phyloP scores from a whole-genome alignment of 2,329 filamentous ascomycete genomes.

The Ophiostoma ips region DNA sequence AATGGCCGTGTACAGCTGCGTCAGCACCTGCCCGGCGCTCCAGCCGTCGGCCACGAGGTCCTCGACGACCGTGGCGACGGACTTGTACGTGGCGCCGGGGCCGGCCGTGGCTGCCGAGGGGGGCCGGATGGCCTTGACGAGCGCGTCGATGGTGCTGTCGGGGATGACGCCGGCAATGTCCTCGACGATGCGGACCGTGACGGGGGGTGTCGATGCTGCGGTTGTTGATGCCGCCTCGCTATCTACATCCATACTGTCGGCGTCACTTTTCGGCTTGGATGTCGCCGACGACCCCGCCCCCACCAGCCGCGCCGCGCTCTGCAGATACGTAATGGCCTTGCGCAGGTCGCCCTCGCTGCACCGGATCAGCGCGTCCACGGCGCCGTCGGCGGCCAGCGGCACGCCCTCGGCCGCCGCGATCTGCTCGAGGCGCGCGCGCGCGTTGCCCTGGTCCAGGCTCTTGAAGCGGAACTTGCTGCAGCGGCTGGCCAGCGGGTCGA shows the following conservation, averaged over 20 bases:
- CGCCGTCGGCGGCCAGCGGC: conserved; percentile 59
- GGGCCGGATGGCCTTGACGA: conserved; percentile 67
- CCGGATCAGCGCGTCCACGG: conserved; percentile 67
- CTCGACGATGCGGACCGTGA: conserved; percentile 71
- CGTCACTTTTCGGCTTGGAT: neutral
- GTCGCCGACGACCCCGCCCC: conserved; percentile 42
- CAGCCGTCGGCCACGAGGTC: conserved; percentile 93
- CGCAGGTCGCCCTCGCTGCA: conserved; percentile 89
- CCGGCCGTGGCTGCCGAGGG: conserved; percentile 17
- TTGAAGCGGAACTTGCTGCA: conserved; percentile 99
- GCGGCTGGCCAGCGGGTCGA: conserved; percentile 82
- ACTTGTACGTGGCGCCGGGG: conserved; percentile 51
- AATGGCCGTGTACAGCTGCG: conserved; percentile 66
- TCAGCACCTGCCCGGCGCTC: conserved; percentile 80
- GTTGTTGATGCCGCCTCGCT: conserved; percentile 31
- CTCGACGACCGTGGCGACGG: conserved; percentile 66
- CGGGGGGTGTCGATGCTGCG: conserved; percentile 40
- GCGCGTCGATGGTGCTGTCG: conserved; percentile 50
- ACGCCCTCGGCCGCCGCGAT: conserved; percentile 76
- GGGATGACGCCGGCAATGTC: conserved; percentile 96
- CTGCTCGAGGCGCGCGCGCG: conserved; percentile 61
- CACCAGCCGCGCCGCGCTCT: conserved; percentile 82
- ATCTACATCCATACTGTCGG: conserved; percentile 17
- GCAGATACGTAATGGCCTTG: conserved; percentile 91
- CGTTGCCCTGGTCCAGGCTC: conserved; percentile 76